Evolutionary conservation across 352 stramenopile genomes (phyloP).

Genomic region (Thalassiosira livingstoniorum): DNA sequence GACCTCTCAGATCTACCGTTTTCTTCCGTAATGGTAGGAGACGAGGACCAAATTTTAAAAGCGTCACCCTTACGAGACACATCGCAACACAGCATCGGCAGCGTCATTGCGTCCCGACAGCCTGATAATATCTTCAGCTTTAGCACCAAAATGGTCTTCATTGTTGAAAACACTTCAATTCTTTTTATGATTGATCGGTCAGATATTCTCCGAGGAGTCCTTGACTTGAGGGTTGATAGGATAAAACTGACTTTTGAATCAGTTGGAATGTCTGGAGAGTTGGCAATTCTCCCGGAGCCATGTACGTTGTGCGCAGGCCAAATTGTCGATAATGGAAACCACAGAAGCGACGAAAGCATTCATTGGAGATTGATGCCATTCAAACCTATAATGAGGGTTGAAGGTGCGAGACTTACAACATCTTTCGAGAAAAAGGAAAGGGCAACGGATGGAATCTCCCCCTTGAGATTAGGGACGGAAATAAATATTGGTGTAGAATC

Average conservation of each 20-base stretch:
- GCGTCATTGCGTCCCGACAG: too few species aligned
- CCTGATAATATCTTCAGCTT: too few species aligned
- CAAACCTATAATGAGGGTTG: slow-evolving; percentile 52
- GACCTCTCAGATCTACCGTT: slow-evolving; percentile 50
- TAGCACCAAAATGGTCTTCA: slow-evolving; percentile 22
- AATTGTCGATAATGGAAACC: slow-evolving; percentile 31
- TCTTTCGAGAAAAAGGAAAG: slow-evolving; percentile 19
- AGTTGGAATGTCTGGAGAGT: slow-evolving; percentile 11
- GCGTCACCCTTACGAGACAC: too few species aligned
- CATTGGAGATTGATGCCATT: slow-evolving; percentile 47
- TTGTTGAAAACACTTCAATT: slow-evolving; percentile 32
- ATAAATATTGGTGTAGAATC: slow-evolving; percentile 7
- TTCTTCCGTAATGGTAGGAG: slow-evolving; percentile 11
- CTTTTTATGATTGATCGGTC: slow-evolving; percentile 33
- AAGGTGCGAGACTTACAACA: slow-evolving; percentile 37
- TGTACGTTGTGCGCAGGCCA: slow-evolving; percentile 37
- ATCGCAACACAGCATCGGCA: too few species aligned
- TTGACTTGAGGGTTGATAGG: slow-evolving; percentile 36
- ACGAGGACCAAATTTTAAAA: too few species aligned
- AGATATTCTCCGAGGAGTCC: slow-evolving; percentile 23
- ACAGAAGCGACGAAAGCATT: slow-evolving; percentile 11
- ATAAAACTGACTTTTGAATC: slow-evolving; percentile 19
- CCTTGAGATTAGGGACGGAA: slow-evolving; percentile 1
- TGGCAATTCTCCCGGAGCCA: slow-evolving; percentile 17
- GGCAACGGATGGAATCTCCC: not conserved